phyloP scores from a whole-genome alignment of 179 eudicot genomes.

The Sideroxylon spinosum region DNA sequence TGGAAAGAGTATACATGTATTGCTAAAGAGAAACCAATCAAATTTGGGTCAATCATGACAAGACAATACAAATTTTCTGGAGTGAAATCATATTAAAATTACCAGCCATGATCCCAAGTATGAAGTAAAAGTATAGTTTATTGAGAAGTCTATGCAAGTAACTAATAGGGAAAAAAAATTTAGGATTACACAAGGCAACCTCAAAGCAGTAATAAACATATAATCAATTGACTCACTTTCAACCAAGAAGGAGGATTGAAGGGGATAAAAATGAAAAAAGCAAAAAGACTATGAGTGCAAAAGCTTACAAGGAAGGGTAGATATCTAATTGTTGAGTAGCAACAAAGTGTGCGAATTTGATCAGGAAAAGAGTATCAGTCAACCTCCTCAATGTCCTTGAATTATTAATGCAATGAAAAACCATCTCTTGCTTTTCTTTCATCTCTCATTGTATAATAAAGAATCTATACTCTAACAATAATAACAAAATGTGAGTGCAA shows the following conservation, averaged over 20 bases:
- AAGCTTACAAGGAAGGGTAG: background rate
- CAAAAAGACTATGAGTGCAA: background rate
- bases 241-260: too few species aligned
- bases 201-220: too few species aligned
- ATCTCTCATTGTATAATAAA: background rate
- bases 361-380: background rate
- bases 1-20: background rate
- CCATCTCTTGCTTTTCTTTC: background rate
- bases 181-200: too few species aligned
- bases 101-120: too few species aligned
- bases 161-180: background rate
- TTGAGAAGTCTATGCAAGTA: background rate
- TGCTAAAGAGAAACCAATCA: background rate
- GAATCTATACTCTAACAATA: background rate
- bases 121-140: background rate
- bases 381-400: background rate
- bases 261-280: background rate
- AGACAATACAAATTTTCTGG: background rate
- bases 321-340: background rate
- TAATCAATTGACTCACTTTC: too few species aligned
- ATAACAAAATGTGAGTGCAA: background rate
- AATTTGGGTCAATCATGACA: background rate
- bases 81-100: background rate
- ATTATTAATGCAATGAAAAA: background rate
- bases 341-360: background rate